Base-by-base conservation (phyloP, 306 rosid genomes). In the Cicer bijugum region DNA sequence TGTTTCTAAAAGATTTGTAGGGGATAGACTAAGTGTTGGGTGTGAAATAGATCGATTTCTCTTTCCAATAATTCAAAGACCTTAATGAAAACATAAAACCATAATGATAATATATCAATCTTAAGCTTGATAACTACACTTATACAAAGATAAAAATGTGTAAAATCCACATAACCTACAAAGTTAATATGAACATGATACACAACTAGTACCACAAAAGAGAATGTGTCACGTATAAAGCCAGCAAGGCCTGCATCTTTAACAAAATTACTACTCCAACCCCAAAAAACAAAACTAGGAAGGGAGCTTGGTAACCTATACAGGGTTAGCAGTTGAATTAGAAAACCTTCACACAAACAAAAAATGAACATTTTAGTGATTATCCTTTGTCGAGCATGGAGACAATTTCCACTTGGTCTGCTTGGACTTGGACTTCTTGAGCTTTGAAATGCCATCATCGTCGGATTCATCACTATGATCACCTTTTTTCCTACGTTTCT, bases 391-490 rank as follows among this genome's bases (percentile, higher is more conserved):
- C 7, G 74, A 12, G 74, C 82, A 77, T 28, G 46, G 50, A 52
- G 75, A 63, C 55, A 64, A 40, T 66, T 89, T 83, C 71, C 47
- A 40, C 2, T 59, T 12, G 4, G 83, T 46, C 69, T 81, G 88
- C 37, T 56, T 82, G 1, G 65, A 20, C 20, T 85, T 86, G 1
- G 65, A 20, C 20, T 74, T 77, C 79, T 86, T 87, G 42, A 77
- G 81, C 84, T 91, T 88, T 20, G 87, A 67, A 62, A 9, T 59
- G 75, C 67, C 85, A 17, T 89, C 91, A 28, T 81, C 84, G 7
- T 89, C 98, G 1, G 93, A 88, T 42, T 84, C 97, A 51, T 81
- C 92, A 1, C 87, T 80, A 16, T 57, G 76, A 50, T 79, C 74
- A 5, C 82, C 84, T 12, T 17, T 67, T 71, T 84, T 88, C 45